These are phyloP conservation scores for Suillus lakei DNA, from an alignment of 768 basidiomycete species.

Conservation along the genomic window DNA sequence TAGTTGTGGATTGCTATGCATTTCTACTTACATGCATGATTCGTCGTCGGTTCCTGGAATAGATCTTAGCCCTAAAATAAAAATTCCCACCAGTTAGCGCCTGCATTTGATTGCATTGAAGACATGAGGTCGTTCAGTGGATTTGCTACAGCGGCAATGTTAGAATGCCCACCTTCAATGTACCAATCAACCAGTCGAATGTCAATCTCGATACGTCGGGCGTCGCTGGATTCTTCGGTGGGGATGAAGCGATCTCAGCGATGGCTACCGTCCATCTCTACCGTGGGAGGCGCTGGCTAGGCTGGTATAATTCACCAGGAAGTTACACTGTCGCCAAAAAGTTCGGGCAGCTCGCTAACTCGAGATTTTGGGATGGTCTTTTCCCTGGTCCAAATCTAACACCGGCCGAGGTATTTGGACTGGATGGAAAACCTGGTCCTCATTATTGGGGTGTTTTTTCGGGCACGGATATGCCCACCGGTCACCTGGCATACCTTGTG, in stretches of 20 bases:
- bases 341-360: slow-evolving; percentile 33
- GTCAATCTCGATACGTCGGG: slow-evolving; percentile 33
- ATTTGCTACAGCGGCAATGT: background rate
- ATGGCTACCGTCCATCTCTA: slow-evolving; percentile 40
- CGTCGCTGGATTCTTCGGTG: slow-evolving; percentile 40
- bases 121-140: background rate
- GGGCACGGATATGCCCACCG: slow-evolving; percentile 25
- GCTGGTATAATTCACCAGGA: slow-evolving; percentile 44
- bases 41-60: background rate
- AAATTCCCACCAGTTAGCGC: background rate
- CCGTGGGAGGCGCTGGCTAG: slow-evolving; percentile 37
- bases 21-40: background rate
- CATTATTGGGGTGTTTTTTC: slow-evolving; percentile 30
- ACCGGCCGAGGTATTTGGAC: slow-evolving; percentile 27
- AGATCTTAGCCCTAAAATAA: background rate
- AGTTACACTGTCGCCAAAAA: slow-evolving; percentile 34
- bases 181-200: background rate
- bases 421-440: slow-evolving; percentile 34
- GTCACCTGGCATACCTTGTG: slow-evolving; percentile 28
- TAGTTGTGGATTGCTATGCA: background rate
- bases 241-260: slow-evolving; percentile 40
- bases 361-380: slow-evolving; percentile 31
- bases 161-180: background rate
- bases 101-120: background rate
- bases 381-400: slow-evolving; percentile 23